Percentiles rank a stretch among this genome's conserved stretches.
These are phyloP conservation scores for Colletotrichum sansevieriae DNA, from an alignment of 2,329 filamentous ascomycete species.

Conservation along the genomic window DNA sequence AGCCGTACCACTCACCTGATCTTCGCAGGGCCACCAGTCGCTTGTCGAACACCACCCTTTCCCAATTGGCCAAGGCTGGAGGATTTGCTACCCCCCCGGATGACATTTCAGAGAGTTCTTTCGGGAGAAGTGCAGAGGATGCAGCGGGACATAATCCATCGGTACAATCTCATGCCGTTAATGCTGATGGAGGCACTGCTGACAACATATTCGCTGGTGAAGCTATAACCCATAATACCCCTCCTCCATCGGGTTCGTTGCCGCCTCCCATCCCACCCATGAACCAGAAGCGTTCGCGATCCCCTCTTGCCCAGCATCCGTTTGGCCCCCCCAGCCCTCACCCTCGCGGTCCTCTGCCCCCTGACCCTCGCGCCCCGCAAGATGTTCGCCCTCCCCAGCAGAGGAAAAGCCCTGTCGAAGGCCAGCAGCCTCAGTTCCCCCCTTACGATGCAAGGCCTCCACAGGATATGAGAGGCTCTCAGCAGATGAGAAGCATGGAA, in stretches of 20 bases:
- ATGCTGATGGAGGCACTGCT: constrained; percentile 65
- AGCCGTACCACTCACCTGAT: constrained; percentile 81
- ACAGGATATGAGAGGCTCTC: constrained; percentile 18
- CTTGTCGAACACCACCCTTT: constrained; percentile 84
- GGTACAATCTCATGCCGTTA: constrained; percentile 66
- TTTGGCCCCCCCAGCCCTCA: constrained; percentile 51
- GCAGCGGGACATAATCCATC: constrained; percentile 48
- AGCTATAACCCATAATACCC: constrained; percentile 59
- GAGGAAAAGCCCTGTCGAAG: constrained; percentile 21
- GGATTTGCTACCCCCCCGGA: constrained; percentile 61
- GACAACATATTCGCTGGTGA: constrained; percentile 67
- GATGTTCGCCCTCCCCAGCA: constrained; percentile 32
- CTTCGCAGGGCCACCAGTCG: constrained; percentile 85
- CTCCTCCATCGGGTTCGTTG: constrained; percentile 53
- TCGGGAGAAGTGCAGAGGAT: constrained; percentile 51
- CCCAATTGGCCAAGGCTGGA: constrained; percentile 81
- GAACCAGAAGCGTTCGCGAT: constrained; percentile 58
- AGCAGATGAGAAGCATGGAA: constrained; percentile 23
- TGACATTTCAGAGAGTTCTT: constrained; percentile 48
- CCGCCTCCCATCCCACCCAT: constrained; percentile 58
- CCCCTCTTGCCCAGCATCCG: constrained; percentile 57
- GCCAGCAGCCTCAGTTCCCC: constrained; percentile 1
- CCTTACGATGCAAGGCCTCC: constrained; percentile 12
- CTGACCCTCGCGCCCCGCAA: constrained; percentile 44
- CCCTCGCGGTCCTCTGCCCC: constrained; percentile 49